Conservation (phyloP, 805 yeast genomes). For the Kazachstania africana region DNA sequence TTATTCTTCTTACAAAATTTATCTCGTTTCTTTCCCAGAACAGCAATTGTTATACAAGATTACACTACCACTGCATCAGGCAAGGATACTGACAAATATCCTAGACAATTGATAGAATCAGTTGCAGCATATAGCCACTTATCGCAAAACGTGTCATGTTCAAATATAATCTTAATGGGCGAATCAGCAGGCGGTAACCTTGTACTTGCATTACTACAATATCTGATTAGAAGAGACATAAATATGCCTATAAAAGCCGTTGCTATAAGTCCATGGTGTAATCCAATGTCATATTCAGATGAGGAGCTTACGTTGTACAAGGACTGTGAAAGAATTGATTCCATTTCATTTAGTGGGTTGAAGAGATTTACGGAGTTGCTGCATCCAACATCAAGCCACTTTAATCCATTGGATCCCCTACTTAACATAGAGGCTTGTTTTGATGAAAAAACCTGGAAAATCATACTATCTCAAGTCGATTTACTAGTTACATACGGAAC, state of each 20-base stretch:
- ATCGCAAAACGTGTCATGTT: slow-evolving; percentile 2
- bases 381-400: not conserved
- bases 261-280: slow-evolving; percentile 20
- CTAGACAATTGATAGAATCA: slow-evolving; percentile 9
- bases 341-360: slow-evolving; percentile 7
- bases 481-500: slow-evolving; percentile 13
- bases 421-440: slow-evolving; percentile 13
- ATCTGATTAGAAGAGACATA: slow-evolving; percentile 3
- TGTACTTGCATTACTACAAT: slow-evolving; percentile 8
- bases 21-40: slow-evolving; percentile 5
- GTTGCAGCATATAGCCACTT: slow-evolving; percentile 8
- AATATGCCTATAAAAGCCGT: slow-evolving; percentile 12
- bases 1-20: slow-evolving; percentile 9
- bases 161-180: slow-evolving; percentile 13
- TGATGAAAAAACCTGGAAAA: slow-evolving; percentile 8
- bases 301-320: slow-evolving; percentile 2
- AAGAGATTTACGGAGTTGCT: slow-evolving; percentile 1
- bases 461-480: slow-evolving; percentile 5
- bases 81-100: slow-evolving; percentile 3
- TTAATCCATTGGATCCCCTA: slow-evolving; percentile 5
- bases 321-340: slow-evolving; percentile 4
- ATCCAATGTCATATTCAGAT: slow-evolving; percentile 6
- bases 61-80: slow-evolving; percentile 10
- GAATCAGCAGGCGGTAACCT: slow-evolving; percentile 22
- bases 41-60: slow-evolving; percentile 11